Percentiles rank a stretch among this genome's conserved stretches.
Evolutionary conservation across 2,329 filamentous ascomycete species (phyloP).

Genomic region (Colletotrichum eleusines): DNA sequence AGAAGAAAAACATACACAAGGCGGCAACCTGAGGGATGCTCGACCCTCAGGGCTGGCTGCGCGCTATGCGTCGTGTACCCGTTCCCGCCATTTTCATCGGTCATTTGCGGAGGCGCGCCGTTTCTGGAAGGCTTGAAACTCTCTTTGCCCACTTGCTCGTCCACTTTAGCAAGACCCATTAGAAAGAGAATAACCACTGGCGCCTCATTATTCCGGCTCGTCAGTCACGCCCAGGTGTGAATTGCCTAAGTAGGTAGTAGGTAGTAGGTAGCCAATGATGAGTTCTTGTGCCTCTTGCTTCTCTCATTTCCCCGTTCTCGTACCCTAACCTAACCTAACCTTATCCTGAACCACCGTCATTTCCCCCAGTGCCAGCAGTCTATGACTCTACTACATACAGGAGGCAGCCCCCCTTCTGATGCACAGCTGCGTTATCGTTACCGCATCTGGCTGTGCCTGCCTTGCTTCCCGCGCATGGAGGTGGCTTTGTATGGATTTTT

Average conservation of each 20-base stretch:
- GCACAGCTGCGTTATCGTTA: slow-evolving; percentile 26
- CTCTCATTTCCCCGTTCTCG: background rate
- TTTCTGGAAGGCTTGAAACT: slow-evolving; percentile 14
- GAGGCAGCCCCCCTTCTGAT: background rate
- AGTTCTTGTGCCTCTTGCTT: background rate
- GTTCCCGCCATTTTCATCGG: slow-evolving; percentile 23
- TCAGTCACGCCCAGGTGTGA: background rate
- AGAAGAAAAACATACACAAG: too few relatives aligned
- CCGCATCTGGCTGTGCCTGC: slow-evolving; percentile 18
- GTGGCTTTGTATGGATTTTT: slow-evolving; percentile 19
- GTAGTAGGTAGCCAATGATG: background rate
- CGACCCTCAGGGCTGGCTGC: slow-evolving; percentile 9
- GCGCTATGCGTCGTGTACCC: slow-evolving; percentile 24
- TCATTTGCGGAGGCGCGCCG: slow-evolving; percentile 23
- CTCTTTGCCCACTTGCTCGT: background rate
- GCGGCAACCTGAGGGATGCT: background rate
- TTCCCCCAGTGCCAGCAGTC: slow-evolving; percentile 12
- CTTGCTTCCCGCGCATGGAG: slow-evolving; percentile 28
- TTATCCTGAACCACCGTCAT: slow-evolving; percentile 22
- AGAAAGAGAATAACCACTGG: background rate
- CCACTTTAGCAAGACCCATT: background rate
- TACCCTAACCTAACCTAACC: slow-evolving; percentile 11
- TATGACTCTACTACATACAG: too few relatives aligned
- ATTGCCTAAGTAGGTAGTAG: background rate
- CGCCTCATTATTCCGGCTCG: background rate